Evolutionary conservation across 352 stramenopile species (phyloP).

Genomic region (Globisporangium megalacanthum): DNA sequence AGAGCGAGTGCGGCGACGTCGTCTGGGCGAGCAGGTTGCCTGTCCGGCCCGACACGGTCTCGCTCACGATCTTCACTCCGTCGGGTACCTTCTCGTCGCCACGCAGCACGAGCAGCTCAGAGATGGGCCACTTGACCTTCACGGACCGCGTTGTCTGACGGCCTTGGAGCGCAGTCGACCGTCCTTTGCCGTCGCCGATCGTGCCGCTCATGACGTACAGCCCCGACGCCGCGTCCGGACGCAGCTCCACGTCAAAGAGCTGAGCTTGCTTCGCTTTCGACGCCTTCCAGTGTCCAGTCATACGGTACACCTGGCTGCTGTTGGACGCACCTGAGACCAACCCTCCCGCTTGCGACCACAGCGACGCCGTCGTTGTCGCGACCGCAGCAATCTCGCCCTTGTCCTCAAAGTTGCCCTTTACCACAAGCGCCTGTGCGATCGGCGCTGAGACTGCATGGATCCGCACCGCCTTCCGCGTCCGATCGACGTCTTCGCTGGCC

Average conservation of each 20-base stretch:
- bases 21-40: slow-evolving; percentile 76
- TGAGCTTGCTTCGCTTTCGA: slow-evolving; percentile 62
- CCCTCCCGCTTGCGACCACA: slow-evolving; percentile 33
- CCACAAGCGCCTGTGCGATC: slow-evolving; percentile 39
- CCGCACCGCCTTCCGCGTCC: slow-evolving; percentile 50
- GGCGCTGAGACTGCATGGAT: slow-evolving; percentile 58
- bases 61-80: slow-evolving; percentile 53
- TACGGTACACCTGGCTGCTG: slow-evolving; percentile 31
- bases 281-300: slow-evolving; percentile 75
- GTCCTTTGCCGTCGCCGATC: slow-evolving; percentile 64
- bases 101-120: slow-evolving; percentile 61
- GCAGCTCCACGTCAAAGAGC: slow-evolving; percentile 73
- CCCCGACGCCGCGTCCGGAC: slow-evolving; percentile 19
- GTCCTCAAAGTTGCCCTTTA: slow-evolving; percentile 65
- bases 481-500: slow-evolving; percentile 65
- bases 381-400: slow-evolving; percentile 66
- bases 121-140: slow-evolving; percentile 73
- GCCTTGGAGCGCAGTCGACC: slow-evolving; percentile 44
- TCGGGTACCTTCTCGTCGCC: slow-evolving; percentile 72
- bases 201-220: slow-evolving; percentile 56
- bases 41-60: slow-evolving; percentile 64
- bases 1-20: slow-evolving; percentile 62
- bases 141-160: slow-evolving; percentile 56
- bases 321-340: slow-evolving; percentile 2
- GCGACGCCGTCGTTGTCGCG: slow-evolving; percentile 32